phyloP scores from a whole-genome alignment of 73 alveolate species.

The Uronychia binucleata region DNA sequence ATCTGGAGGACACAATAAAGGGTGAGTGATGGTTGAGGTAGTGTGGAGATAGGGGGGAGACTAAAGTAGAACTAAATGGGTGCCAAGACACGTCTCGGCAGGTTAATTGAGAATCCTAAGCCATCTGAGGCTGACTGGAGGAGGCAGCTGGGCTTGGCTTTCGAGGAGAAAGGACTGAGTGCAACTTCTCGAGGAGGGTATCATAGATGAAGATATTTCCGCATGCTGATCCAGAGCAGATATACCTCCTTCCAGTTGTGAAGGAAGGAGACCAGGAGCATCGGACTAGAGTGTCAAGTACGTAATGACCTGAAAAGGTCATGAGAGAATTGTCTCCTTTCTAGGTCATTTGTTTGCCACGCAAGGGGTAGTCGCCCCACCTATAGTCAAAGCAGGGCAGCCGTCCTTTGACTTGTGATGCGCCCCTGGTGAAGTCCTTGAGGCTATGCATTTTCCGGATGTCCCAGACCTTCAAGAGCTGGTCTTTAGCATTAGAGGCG shows the following conservation, averaged over 20 bases:
- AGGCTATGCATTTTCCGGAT: conserved; percentile 52
- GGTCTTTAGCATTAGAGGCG: conserved; percentile 82
- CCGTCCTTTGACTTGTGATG: background rate
- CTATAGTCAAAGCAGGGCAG: conserved; percentile 65
- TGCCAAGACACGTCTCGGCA: no score
- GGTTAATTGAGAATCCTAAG: no score
- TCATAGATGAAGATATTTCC: conserved; percentile 73
- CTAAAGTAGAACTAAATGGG: no score
- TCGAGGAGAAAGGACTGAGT: no score
- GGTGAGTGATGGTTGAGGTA: no score
- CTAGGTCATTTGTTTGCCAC: conserved; percentile 18
- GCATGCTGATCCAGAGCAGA: conserved; percentile 73
- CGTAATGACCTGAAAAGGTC: conserved; percentile 74
- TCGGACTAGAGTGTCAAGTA: conserved; percentile 68
- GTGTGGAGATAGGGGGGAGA: no score
- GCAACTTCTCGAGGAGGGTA: conserved; percentile 47
- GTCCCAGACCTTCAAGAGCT: conserved; percentile 77
- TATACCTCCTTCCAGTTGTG: conserved; percentile 77
- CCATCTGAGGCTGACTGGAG: no score
- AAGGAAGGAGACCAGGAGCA: conserved; percentile 80
- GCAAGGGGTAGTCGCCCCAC: conserved; percentile 51
- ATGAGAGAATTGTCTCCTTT: conserved; percentile 61
- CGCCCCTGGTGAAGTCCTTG: conserved; percentile 27
- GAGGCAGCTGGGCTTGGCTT: no score
- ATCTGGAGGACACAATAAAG: background rate